Percentiles rank a stretch among this genome's conserved stretches.
These are phyloP conservation scores for Trichoderma asperelloides DNA, from an alignment of 495 filamentous ascomycete species.

Conservation along the genomic window DNA sequence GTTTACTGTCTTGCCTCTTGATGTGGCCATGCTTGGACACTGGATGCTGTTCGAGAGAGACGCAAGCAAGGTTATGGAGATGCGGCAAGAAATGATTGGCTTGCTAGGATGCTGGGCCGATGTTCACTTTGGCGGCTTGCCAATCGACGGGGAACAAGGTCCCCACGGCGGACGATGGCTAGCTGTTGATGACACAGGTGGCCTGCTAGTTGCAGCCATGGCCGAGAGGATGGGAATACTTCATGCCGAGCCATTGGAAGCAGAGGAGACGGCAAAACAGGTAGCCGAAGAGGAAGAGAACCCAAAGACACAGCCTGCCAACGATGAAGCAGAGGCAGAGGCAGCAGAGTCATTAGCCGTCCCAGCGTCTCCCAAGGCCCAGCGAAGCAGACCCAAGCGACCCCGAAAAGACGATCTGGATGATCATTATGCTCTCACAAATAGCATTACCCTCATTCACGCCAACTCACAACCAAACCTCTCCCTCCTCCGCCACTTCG, in stretches of 20 bases:
- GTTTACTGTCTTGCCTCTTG: conserved; percentile 76
- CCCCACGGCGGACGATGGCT: conserved; percentile 62
- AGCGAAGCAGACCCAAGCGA: conserved; percentile 17
- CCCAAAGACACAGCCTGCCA: neutral
- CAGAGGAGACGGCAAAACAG: conserved; percentile 10
- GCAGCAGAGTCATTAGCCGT: neutral
- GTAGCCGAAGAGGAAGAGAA: conserved; percentile 11
- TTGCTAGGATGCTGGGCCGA: conserved; percentile 49
- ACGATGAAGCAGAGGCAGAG: neutral
- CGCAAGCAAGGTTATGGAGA: conserved; percentile 68
- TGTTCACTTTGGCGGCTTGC: conserved; percentile 28
- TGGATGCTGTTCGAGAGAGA: conserved; percentile 74
- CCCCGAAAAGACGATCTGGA: conserved; percentile 25
- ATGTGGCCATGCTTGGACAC: conserved; percentile 61
- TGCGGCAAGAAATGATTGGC: conserved; percentile 77
- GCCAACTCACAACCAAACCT: conserved; percentile 85
- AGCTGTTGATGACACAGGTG: conserved; percentile 83
- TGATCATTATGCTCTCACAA: conserved; percentile 48
- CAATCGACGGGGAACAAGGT: conserved; percentile 18
- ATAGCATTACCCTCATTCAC: conserved; percentile 84
- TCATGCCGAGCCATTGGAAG: conserved; percentile 29
- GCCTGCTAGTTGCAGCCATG: conserved; percentile 75
- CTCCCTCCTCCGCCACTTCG: conserved; percentile 75
- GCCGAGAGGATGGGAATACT: conserved; percentile 89
- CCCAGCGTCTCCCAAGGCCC: conserved; percentile 9